Conservation (phyloP, 441 rosid species). For the Populus hybrid region DNA sequence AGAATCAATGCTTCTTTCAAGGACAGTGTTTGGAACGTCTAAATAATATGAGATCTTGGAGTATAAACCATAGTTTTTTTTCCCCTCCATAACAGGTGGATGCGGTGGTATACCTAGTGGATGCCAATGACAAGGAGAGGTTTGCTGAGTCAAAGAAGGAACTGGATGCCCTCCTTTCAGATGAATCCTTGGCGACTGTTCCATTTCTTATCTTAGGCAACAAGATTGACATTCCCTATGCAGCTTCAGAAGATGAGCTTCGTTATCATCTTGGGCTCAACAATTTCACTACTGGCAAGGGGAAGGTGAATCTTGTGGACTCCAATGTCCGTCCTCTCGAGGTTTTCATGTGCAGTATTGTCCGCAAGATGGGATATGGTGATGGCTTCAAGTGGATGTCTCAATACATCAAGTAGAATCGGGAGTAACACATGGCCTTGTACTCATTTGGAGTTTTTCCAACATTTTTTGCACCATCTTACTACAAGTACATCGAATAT, state of each 20-base stretch:
- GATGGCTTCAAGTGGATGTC: slow-evolving; percentile 94
- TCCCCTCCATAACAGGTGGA: slow-evolving; percentile 52
- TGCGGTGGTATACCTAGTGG: slow-evolving; percentile 88
- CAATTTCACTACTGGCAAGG: slow-evolving; percentile 90
- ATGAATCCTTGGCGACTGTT: slow-evolving; percentile 67
- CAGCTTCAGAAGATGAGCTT: slow-evolving; percentile 88
- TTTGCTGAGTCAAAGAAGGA: slow-evolving; percentile 89
- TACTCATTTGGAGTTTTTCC: slow-evolving; percentile 14
- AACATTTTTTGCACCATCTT: slow-evolving; percentile 24
- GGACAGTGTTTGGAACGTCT: neutral
- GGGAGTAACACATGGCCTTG: slow-evolving; percentile 6
- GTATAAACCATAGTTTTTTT: neutral
- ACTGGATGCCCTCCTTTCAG: slow-evolving; percentile 86
- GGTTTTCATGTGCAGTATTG: slow-evolving; percentile 95
- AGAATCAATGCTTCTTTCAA: neutral
- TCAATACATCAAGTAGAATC: slow-evolving; percentile 74
- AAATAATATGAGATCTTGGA: too few relatives aligned
- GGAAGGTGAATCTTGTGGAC: slow-evolving; percentile 71
- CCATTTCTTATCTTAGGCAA: slow-evolving; percentile 86
- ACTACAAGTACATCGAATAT: slow-evolving; percentile 26
- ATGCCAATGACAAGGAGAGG: slow-evolving; percentile 89
- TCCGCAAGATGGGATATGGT: slow-evolving; percentile 93
- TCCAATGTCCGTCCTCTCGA: slow-evolving; percentile 77
- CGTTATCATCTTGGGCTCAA: slow-evolving; percentile 77
- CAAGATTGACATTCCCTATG: slow-evolving; percentile 88